Conservation (phyloP, 768 basidiomycete genomes). For the Cytidiella melzeri region DNA sequence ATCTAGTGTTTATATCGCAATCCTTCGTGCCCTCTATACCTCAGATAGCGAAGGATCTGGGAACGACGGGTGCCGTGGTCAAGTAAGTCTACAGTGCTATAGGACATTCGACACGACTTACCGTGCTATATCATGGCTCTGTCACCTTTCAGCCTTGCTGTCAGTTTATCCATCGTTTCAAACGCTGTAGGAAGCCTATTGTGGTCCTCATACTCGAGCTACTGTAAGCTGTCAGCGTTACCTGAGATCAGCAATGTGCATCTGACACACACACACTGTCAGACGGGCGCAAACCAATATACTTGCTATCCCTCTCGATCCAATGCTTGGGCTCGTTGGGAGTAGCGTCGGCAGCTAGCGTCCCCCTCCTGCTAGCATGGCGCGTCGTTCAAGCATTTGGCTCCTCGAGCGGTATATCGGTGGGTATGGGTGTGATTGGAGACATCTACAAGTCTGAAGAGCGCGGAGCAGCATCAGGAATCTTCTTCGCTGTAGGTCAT, state of each 20-base stretch:
- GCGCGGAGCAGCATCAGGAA: slow-evolving; percentile 52
- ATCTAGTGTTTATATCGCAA: slow-evolving; percentile 58
- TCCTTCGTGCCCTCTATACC: slow-evolving; percentile 74
- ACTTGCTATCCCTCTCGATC: slow-evolving; percentile 53
- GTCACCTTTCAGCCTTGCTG: slow-evolving; percentile 34
- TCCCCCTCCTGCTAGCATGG: slow-evolving; percentile 49
- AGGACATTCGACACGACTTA: neutral
- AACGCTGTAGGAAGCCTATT: slow-evolving; percentile 41
- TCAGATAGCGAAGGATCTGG: slow-evolving; percentile 59
- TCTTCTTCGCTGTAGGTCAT: slow-evolving; percentile 44
- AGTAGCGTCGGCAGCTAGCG: slow-evolving; percentile 39
- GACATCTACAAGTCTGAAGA: slow-evolving; percentile 66
- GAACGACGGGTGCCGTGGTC: slow-evolving; percentile 49
- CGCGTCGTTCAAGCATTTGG: slow-evolving; percentile 65
- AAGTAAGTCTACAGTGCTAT: slow-evolving; percentile 33
- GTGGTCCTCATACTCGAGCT: slow-evolving; percentile 47
- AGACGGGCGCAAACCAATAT: slow-evolving; percentile 65
- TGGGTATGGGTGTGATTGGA: slow-evolving; percentile 55
- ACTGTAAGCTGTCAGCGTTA: slow-evolving; percentile 32
- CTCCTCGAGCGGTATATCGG: slow-evolving; percentile 46
- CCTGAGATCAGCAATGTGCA: neutral
- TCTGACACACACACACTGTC: neutral
- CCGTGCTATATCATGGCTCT: neutral
- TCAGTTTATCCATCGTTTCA: slow-evolving; percentile 45
- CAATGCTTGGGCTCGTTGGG: slow-evolving; percentile 55